Percentiles rank a stretch among this genome's conserved stretches.
These are phyloP conservation scores for Penicillium sp. DNA, from an alignment of 2,329 filamentous ascomycete genomes.

Conservation along the genomic window DNA sequence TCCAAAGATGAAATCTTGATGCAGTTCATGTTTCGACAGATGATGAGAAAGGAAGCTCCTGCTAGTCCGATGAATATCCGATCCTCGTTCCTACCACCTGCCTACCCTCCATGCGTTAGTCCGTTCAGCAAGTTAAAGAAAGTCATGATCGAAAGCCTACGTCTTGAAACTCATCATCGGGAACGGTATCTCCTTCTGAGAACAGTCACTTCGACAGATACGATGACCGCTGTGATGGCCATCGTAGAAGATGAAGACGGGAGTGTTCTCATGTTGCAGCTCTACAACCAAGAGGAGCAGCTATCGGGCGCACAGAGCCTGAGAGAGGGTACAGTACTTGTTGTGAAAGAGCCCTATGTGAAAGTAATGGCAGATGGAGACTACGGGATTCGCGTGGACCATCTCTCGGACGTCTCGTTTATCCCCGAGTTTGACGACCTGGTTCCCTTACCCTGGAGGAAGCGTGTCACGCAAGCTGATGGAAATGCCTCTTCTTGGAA, in stretches of 20 bases:
- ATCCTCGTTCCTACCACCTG: slow-evolving; percentile 14
- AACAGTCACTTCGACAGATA: slow-evolving; percentile 23
- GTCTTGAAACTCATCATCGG: slow-evolving; percentile 36
- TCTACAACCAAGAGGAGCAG: slow-evolving; percentile 37
- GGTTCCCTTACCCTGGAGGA: slow-evolving; percentile 36
- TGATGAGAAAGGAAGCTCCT: neutral
- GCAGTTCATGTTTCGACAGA: slow-evolving; percentile 8
- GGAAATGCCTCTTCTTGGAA: slow-evolving; percentile 6
- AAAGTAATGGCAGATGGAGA: slow-evolving; percentile 33
- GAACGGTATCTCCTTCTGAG: slow-evolving; percentile 30
- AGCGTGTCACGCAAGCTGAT: neutral
- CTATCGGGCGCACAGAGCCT: slow-evolving; percentile 31
- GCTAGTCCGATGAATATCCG: neutral
- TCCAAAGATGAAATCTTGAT: slow-evolving; percentile 14
- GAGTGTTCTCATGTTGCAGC: slow-evolving; percentile 31
- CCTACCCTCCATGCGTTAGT: slow-evolving; percentile 15
- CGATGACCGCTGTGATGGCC: slow-evolving; percentile 27
- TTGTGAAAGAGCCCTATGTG: slow-evolving; percentile 51
- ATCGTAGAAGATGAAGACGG: slow-evolving; percentile 37
- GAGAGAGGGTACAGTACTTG: slow-evolving; percentile 26
- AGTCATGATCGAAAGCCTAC: slow-evolving; percentile 27
- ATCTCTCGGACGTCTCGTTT: slow-evolving; percentile 43
- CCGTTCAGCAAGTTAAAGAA: slow-evolving; percentile 17
- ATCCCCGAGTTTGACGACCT: slow-evolving; percentile 31
- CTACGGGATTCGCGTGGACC: slow-evolving; percentile 46